Evolutionary conservation across 768 basidiomycete genomes (phyloP).

Genomic region (Tricholomella constricta): DNA sequence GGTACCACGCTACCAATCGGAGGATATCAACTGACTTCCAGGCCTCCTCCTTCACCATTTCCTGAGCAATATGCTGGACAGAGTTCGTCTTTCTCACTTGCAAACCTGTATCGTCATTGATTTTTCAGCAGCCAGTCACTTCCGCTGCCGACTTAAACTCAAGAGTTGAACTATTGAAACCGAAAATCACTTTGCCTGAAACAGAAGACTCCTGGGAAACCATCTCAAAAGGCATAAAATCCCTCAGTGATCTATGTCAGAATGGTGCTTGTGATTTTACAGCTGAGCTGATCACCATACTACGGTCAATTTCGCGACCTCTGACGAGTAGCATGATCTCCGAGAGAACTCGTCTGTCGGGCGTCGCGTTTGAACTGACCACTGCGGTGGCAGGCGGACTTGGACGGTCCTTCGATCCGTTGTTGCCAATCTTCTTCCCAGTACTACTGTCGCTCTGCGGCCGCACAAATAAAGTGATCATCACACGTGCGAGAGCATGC

Average conservation of each 20-base stretch:
- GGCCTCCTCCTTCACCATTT: neutral
- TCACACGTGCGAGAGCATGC: constrained; percentile 62
- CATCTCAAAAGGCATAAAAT: constrained; percentile 11
- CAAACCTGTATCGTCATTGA: neutral
- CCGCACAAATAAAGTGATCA: constrained; percentile 78
- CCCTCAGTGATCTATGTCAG: constrained; percentile 11
- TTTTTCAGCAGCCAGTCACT: constrained; percentile 4
- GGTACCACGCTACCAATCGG: too few relatives aligned
- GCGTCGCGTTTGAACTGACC: constrained; percentile 13
- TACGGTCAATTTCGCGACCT: constrained; percentile 18
- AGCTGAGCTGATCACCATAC: constrained; percentile 13
- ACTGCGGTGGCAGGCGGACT: constrained; percentile 58
- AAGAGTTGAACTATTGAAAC: constrained; percentile 9
- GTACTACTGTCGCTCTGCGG: constrained; percentile 66
- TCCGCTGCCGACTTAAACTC: constrained; percentile 12
- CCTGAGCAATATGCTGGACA: constrained; percentile 1
- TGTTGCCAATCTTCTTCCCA: constrained; percentile 69
- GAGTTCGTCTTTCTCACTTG: constrained; percentile 4
- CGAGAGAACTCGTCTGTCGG: constrained; percentile 21
- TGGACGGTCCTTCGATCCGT: constrained; percentile 62
- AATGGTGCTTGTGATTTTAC: constrained; percentile 20
- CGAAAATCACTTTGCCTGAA: constrained; percentile 15
- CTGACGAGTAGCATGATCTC: constrained; percentile 18
- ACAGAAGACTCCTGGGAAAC: constrained; percentile 23
- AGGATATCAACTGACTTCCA: neutral